Evolutionary conservation across 2,329 filamentous ascomycete genomes (phyloP).

Genomic region (Lasiodiplodia hormozganensis): DNA sequence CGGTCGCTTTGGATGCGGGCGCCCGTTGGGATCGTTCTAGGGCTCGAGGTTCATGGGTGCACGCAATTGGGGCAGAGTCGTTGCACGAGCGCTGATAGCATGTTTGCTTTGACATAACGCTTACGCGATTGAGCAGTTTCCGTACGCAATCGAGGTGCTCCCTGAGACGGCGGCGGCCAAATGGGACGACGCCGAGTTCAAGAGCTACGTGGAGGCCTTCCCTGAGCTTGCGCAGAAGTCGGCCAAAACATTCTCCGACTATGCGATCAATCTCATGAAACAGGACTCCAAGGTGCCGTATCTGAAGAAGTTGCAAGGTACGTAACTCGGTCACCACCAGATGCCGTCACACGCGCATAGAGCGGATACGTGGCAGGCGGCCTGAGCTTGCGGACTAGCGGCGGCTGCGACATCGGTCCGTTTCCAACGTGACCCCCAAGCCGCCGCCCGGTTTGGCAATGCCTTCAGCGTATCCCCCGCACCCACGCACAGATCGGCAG

Average conservation of each 20-base stretch:
- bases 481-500: constrained; percentile 25
- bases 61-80: constrained; percentile 3
- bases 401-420: constrained; percentile 27
- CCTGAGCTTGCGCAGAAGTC: constrained; percentile 68
- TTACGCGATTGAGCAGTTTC: constrained; percentile 64
- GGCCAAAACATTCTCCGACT: constrained; percentile 66
- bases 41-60: constrained; percentile 8
- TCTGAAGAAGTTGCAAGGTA: constrained; percentile 76
- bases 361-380: constrained; percentile 31
- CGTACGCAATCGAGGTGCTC: constrained; percentile 74
- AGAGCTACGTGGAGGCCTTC: constrained; percentile 73
- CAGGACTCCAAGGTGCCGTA: constrained; percentile 78
- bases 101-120: constrained; percentile 15
- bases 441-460: constrained; percentile 16
- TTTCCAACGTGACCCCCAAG: constrained; percentile 20
- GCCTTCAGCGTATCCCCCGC: constrained; percentile 25
- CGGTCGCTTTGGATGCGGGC: constrained; percentile 16
- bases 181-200: constrained; percentile 72
- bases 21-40: constrained; percentile 8
- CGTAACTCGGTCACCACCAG: constrained; percentile 29
- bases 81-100: constrained; percentile 3
- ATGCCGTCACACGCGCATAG: constrained; percentile 33
- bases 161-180: constrained; percentile 67
- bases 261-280: constrained; percentile 73
- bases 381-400: constrained; percentile 18